Evolutionary conservation across 371 early-diverging fungal species (phyloP).

Genomic region (Mortierella sp.): DNA sequence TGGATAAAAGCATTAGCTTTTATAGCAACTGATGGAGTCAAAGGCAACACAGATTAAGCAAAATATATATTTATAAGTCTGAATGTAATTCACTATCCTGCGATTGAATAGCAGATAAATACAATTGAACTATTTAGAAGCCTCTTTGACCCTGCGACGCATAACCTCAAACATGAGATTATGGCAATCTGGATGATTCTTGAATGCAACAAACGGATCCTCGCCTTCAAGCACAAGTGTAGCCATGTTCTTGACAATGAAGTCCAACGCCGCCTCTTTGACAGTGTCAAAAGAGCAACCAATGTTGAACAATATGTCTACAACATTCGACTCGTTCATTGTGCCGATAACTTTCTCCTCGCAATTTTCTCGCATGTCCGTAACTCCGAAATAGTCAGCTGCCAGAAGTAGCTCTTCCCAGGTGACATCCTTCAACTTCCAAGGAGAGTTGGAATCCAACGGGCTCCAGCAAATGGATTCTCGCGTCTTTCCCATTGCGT

Average conservation of each 20-base stretch:
- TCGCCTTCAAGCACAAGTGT: neutral
- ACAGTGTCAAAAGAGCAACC: neutral
- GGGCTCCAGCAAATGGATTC: too few relatives aligned
- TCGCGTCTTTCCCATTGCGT: neutral
- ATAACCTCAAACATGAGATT: slow-evolving; percentile 4
- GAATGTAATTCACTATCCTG: too few relatives aligned
- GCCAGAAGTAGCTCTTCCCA: slow-evolving; percentile 18
- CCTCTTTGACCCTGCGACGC: neutral
- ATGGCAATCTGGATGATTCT: slow-evolving; percentile 5
- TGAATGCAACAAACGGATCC: neutral
- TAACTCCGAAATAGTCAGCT: slow-evolving; percentile 11
- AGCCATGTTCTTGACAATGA: neutral
- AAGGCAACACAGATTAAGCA: too few relatives aligned
- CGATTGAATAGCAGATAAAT: too few relatives aligned
- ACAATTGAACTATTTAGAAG: too few relatives aligned
- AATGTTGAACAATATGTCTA: slow-evolving; percentile 2
- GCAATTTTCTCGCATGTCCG: neutral
- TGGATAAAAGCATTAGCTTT: too few relatives aligned
- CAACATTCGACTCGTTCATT: neutral
- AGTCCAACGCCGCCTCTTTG: slow-evolving; percentile 4
- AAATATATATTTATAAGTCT: too few relatives aligned
- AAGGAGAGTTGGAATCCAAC: neutral
- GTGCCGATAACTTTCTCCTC: neutral
- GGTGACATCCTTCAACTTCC: slow-evolving; percentile 10
- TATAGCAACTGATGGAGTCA: too few relatives aligned